Evolutionary conservation across 192 early-diverging fungal species (phyloP), one percentile per base, ranked within the genome.

Genomic region (Coemansia erecta): DNA sequence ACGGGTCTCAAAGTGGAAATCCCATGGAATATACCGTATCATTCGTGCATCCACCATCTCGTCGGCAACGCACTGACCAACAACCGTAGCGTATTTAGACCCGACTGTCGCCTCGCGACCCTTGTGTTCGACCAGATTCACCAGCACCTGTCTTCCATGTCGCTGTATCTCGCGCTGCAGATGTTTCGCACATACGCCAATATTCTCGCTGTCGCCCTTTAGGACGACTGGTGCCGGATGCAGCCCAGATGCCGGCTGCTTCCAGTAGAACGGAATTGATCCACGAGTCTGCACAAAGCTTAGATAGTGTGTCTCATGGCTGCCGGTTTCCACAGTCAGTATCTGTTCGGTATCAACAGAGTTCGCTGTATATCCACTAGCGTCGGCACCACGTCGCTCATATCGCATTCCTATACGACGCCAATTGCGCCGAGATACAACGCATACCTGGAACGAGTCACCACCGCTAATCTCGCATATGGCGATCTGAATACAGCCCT

Each of bases 321-420:
- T 67, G 13, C 48, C 35, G 3, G 53, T 42, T 14, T 84, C 81
- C n/a, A 85, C 73, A 12, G 83, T 65, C 4, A 96, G 68, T 19
- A 97, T 76, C 76, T 97, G 94, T 68, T 98, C 95, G 3, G 94
- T 97, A 69, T 98, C 97, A 0, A 97, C 95, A 84, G 88, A 97
- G 81, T 98, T 98, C 28, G 97, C 90, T 2, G 93, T 90, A 57
- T 90, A 71, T 2, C 95, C 97, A 15, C 85, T 45, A 28, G 87
- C 86, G 75, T 98, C 89, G 22, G 94, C 84, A 28, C 97, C 95
- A 47, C 97, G 84, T 8, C 88, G 81, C 60, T 97, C 88, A 68
- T 94, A 98, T 17, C 96, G 87, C 45, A 92, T 82, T 23, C 92
- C 92, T 61, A 73, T 56, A 26, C 71, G 63, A 31, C 58, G 70